Evolutionary conservation across 345 rosid species (phyloP), one percentile per base, ranked within the genome.

Genomic region (Cochlearia excelsa): DNA sequence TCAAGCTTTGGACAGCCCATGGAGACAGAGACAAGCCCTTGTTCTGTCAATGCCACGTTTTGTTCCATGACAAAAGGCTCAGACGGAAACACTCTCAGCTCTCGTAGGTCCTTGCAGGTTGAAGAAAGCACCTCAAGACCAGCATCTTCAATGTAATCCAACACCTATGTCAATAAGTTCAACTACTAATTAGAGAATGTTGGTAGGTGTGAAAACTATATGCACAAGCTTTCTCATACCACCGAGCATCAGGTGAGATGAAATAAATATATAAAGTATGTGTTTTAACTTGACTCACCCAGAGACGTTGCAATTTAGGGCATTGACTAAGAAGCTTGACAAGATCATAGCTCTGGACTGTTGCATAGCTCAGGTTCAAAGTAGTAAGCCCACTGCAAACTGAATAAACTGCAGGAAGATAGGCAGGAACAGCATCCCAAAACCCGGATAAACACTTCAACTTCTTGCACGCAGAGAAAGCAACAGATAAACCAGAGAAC

Each of bases 51-150:
- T 23, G 81, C 67, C 6, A 88, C 94, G 69, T 87, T 83, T 34
- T 82, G 77, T 49, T 80, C 95, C 26, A 5, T 71, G 23, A 69
- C 84, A 73, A 53, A 92, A 3, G 97, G 97, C 33, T 83, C 91
- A 26, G 97, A 88, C 10, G 97, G 99, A 61, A 93, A 93, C 42
- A 93, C 97, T 69, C 99, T 83, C 60, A 93, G 72, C 64, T 93
- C 99, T 29, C 65, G 79, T 33, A 93, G 71, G 64, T 86, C 88
- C 79, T 89, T 88, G 77, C 99, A 93, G 67, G 72, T 75, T 1
- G 77, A 63, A 30, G 95, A 91, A 34, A 93, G 65, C 6, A 78
- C 80, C 65, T 85, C 91, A 30, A 93, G 88, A 34, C 99, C 99
- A 67, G 77, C 72, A 66, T 93, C 99, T 68, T 89, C 99, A 37